A percentile compares a stretch with the other conserved stretches of the same genome.
Conservation (phyloP, 805 yeast genomes). For the Clavispora asparagi region DNA sequence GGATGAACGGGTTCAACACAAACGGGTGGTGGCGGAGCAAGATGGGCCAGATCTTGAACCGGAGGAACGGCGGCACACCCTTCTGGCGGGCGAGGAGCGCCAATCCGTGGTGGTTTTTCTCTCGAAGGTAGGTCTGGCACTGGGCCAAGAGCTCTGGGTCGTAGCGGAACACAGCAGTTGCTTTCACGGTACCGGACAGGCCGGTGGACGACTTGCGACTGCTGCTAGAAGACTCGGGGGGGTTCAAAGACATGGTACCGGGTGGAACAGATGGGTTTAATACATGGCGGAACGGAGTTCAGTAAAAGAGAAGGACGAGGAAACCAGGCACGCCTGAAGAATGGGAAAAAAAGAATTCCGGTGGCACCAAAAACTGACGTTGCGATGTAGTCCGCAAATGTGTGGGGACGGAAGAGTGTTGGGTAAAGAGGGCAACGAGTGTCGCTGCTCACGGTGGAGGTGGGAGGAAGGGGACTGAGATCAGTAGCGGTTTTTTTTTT, state of each 20-base stretch:
- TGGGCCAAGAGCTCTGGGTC: constrained; percentile 46
- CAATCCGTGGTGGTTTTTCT: constrained; percentile 65
- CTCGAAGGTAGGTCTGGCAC: constrained; percentile 50
- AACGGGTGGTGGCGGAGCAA: constrained; percentile 79
- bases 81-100: constrained; percentile 76
- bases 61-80: constrained; percentile 79
- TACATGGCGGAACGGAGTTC: background rate
- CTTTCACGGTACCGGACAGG: background rate
- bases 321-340: background rate
- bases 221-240: constrained; percentile 1
- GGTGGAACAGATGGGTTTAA: background rate
- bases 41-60: constrained; percentile 82
- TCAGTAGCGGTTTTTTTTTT: background rate
- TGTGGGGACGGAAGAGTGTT: no score
- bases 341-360: no score
- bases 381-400: no score
- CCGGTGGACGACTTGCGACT: constrained; percentile 1
- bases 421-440: no score
- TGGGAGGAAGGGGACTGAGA: background rate
- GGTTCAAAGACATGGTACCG: background rate
- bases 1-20: constrained; percentile 68
- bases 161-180: constrained; percentile 24
- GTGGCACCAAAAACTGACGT: no score
- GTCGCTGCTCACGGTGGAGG: background rate
- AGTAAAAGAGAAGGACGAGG: background rate